Percentiles rank a stretch among this genome's conserved stretches.
These are phyloP conservation scores for Moniliophthora roreri DNA, from an alignment of 1,284 basidiomycete genomes.

Conservation along the genomic window DNA sequence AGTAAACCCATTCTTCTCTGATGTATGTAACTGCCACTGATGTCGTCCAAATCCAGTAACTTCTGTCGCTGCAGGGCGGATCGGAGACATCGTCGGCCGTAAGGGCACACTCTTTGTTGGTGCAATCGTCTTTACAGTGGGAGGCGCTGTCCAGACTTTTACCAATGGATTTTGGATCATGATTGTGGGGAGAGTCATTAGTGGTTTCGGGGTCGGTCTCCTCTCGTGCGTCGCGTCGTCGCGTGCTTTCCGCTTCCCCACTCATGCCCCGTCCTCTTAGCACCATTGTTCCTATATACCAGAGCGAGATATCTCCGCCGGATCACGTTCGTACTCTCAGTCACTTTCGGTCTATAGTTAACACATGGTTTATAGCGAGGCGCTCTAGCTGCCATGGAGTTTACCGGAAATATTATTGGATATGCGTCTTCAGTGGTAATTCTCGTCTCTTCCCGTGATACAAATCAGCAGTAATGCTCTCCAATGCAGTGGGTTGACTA, in stretches of 20 bases:
- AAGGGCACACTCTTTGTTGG: slow-evolving; percentile 87
- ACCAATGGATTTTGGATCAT: slow-evolving; percentile 83
- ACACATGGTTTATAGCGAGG: slow-evolving; percentile 52
- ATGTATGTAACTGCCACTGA: slow-evolving; percentile 6
- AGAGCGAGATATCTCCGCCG: slow-evolving; percentile 95
- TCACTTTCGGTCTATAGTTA: neutral
- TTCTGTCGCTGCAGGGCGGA: slow-evolving; percentile 83
- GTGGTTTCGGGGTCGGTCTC: slow-evolving; percentile 93
- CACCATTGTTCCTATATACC: slow-evolving; percentile 97
- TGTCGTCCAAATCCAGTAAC: slow-evolving; percentile 59
- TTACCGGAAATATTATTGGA: slow-evolving; percentile 91
- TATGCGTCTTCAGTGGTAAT: slow-evolving; percentile 91
- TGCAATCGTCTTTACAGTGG: slow-evolving; percentile 85
- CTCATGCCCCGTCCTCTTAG: slow-evolving; percentile 35
- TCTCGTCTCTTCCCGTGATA: slow-evolving; percentile 3
- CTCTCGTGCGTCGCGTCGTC: slow-evolving; percentile 63
- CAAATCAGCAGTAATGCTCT: neutral
- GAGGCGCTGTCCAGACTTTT: slow-evolving; percentile 89
- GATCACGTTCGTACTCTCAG: slow-evolving; percentile 70
- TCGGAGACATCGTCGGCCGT: slow-evolving; percentile 88
- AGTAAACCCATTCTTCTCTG: slow-evolving; percentile 44
- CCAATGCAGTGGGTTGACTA: slow-evolving; percentile 89
- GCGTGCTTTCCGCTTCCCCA: neutral
- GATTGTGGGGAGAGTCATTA: slow-evolving; percentile 86
- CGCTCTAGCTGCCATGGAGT: slow-evolving; percentile 94